Evolutionary conservation across 331 rosid species (phyloP), one percentile per base, ranked within the genome.

Genomic region (Quercus phellos): DNA sequence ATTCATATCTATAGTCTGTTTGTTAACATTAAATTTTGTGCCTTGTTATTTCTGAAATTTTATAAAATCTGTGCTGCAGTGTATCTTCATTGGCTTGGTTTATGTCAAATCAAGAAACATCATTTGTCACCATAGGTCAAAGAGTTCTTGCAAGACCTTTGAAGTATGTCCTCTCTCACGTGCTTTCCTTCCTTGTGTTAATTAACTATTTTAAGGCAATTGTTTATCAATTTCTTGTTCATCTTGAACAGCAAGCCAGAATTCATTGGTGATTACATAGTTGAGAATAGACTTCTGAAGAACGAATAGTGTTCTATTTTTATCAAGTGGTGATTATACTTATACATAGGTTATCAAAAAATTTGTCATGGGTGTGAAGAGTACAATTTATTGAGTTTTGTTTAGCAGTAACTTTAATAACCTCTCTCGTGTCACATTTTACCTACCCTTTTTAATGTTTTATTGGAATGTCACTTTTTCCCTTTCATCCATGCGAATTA

Each of bases 51-150:
- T 78, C 70, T 77, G 35, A 70, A 68, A 58, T 58, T 73, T 64
- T 72, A 5, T 34, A 64, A 14, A 61, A 38, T 59, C 35, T 66
- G 61, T 19, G 72, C 72, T 79, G 75, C 97, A 95, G 99, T 92
- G 99, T 95, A 54, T 95, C 99, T 51, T 95, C 99, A 46, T 84
- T 92, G 87, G 99, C 99, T 67, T 95, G 99, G 99, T 95, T 95
- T 82, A 95, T 95, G 99, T 95, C 99, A 80, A 95, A 95, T 88
- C 99, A 95, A 88, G 99, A 95, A 87, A 89, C 94, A 63, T 91
- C 97, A 84, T 95, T 95, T 73, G 99, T 95, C 79, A 95, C 99
- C 50, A 85, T 95, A 74, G 99, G 99, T 42, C 99, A 95, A 84
- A 90, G 99, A 82, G 96, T 92, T 83, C 97, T 95, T 63, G 99